Conservation (phyloP, 352 stramenopile species). For the Thalassiosira ordinaria region DNA sequence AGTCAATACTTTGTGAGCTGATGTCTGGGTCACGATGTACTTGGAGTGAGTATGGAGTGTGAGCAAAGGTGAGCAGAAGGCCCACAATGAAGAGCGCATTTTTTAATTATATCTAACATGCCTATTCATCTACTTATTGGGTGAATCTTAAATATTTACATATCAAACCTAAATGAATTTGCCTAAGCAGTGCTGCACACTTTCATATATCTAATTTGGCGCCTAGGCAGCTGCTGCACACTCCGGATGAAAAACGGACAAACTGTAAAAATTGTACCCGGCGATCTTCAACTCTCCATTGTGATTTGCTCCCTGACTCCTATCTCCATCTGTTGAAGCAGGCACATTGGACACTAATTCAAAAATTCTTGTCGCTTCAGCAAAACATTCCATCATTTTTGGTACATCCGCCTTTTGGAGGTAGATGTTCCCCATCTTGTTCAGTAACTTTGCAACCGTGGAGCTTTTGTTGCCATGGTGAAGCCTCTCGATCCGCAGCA, state of each 20-base stretch:
- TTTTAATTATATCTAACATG: no score
- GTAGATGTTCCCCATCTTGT: conserved; percentile 54
- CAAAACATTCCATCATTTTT: conserved; percentile 52
- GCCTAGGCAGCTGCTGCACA: conserved; percentile 41
- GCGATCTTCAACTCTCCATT: conserved; percentile 38
- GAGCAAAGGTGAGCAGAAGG: no score
- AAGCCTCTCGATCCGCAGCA: conserved; percentile 40
- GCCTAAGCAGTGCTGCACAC: no score
- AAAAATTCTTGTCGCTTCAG: conserved; percentile 42
- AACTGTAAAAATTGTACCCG: conserved; percentile 42
- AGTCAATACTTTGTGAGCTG: no score
- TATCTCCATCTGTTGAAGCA: not conserved
- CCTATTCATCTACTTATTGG: no score
- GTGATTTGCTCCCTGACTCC: not conserved
- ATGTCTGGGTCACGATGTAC: no score
- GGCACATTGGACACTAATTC: not conserved
- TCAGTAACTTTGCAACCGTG: conserved; percentile 25
- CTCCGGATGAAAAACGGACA: conserved; percentile 34
- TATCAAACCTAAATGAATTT: no score
- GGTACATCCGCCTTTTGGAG: conserved; percentile 28
- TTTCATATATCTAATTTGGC: no score
- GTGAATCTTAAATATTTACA: no score
- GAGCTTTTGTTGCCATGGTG: conserved; percentile 13
- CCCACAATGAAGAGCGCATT: no score
- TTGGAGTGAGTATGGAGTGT: no score